Percentiles rank a stretch among this genome's conserved stretches.
Conservation (phyloP, 2,329 filamentous ascomycete genomes). For the Colletotrichum sp. region DNA sequence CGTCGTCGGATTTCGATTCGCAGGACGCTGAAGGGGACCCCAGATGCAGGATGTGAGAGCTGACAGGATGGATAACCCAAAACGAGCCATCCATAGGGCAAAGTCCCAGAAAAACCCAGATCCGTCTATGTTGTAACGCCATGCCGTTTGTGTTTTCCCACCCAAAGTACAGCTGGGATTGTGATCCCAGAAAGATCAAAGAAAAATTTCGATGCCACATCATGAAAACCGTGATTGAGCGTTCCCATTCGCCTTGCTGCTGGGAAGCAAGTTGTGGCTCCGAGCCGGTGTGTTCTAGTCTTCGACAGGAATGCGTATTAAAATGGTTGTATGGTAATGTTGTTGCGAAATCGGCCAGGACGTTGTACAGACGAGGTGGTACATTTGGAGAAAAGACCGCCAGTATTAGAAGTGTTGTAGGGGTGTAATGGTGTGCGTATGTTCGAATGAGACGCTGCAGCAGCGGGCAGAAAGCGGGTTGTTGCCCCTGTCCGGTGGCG, state of each 20-base stretch:
- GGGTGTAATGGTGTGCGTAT: background rate
- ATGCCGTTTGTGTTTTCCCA: slow-evolving; percentile 3
- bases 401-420: slow-evolving; percentile 15
- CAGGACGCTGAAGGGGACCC: background rate
- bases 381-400: slow-evolving; percentile 11
- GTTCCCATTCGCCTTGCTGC: slow-evolving; percentile 32
- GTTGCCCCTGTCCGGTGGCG: slow-evolving; percentile 21
- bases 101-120: slow-evolving; percentile 9
- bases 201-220: slow-evolving; percentile 20
- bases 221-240: slow-evolving; percentile 20
- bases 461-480: background rate
- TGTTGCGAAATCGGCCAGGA: slow-evolving; percentile 19
- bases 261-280: slow-evolving; percentile 43
- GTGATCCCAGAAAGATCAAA: slow-evolving; percentile 17
- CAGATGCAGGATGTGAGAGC: slow-evolving; percentile 22
- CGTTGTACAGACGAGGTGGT: slow-evolving; percentile 17
- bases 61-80: background rate
- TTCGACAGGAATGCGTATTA: slow-evolving; percentile 39
- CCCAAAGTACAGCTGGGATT: background rate
- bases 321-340: slow-evolving; percentile 30
- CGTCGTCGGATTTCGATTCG: slow-evolving; percentile 8
- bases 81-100: background rate
- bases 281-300: slow-evolving; percentile 39
- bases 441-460: slow-evolving; percentile 8
- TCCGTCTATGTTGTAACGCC: slow-evolving; percentile 22